A percentile compares a stretch with the other conserved stretches of the same genome.
Evolutionary conservation across 2,329 filamentous ascomycete genomes (phyloP).

Genomic region (Ambrosiella beaveri): DNA sequence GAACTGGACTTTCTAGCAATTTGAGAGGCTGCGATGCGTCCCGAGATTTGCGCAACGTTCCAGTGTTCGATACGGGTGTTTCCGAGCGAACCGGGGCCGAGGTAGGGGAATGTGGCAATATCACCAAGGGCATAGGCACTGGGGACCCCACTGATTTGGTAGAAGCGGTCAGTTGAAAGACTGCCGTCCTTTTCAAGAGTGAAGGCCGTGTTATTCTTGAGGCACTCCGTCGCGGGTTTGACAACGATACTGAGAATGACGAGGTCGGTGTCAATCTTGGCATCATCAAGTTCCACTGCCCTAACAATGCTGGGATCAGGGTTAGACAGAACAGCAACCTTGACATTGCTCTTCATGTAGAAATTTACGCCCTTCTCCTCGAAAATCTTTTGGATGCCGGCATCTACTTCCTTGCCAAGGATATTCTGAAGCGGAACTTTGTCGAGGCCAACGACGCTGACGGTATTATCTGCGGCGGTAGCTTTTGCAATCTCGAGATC

Average conservation of each 20-base stretch:
- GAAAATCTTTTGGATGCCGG: conserved; percentile 59
- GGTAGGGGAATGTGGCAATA: conserved; percentile 87
- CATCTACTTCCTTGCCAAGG: conserved; percentile 66
- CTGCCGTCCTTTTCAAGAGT: conserved; percentile 72
- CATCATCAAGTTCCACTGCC: conserved; percentile 66
- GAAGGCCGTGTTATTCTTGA: conserved; percentile 53
- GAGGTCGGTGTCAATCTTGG: conserved; percentile 65
- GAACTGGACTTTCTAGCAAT: conserved; percentile 55
- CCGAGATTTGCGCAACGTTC: conserved; percentile 92
- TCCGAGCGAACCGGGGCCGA: conserved; percentile 64
- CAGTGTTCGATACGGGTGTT: conserved; percentile 85
- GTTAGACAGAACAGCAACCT: conserved; percentile 47
- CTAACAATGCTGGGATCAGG: conserved; percentile 58
- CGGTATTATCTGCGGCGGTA: conserved; percentile 58
- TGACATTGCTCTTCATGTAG: conserved; percentile 64
- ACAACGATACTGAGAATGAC: conserved; percentile 89
- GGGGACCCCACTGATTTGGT: conserved; percentile 55
- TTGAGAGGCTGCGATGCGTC: conserved; percentile 59
- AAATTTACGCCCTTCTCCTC: conserved; percentile 86
- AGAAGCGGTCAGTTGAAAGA: conserved; percentile 61
- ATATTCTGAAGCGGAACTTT: conserved; percentile 68
- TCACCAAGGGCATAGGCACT: conserved; percentile 89
- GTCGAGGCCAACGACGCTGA: conserved; percentile 82
- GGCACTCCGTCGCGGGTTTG: conserved; percentile 64
- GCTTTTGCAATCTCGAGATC: conserved; percentile 95